Evolutionary conservation across 768 basidiomycete species (phyloP).

Genomic region (Tricholomella constricta): DNA sequence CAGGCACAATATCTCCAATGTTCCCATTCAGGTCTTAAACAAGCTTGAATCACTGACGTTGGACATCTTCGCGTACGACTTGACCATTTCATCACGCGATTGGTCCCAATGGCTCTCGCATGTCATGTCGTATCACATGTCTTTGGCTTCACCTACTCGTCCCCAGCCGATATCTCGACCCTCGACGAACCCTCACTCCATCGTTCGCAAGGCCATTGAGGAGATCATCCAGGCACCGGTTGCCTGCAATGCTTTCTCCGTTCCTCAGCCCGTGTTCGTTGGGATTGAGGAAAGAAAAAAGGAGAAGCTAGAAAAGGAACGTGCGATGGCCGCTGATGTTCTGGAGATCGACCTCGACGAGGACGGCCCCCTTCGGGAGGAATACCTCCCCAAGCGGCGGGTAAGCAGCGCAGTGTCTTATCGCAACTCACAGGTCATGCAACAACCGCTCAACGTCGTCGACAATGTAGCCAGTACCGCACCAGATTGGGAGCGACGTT

Average conservation of each 20-base stretch:
- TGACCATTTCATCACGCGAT: constrained; percentile 61
- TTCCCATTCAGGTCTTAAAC: constrained; percentile 72
- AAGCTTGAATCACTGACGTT: constrained; percentile 69
- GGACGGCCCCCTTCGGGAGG: constrained; percentile 79
- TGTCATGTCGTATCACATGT: constrained; percentile 63
- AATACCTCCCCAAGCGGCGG: constrained; percentile 76
- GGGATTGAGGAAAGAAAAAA: constrained; percentile 66
- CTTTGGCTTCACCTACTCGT: constrained; percentile 57
- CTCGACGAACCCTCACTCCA: constrained; percentile 66
- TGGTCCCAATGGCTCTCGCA: constrained; percentile 77
- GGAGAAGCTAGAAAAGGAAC: constrained; percentile 50
- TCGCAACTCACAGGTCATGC: constrained; percentile 20
- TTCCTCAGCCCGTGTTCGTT: constrained; percentile 69
- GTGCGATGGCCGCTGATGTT: constrained; percentile 45
- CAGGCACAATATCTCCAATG: constrained; percentile 81
- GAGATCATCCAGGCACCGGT: constrained; percentile 60
- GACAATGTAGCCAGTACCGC: constrained; percentile 7
- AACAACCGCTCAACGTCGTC: constrained; percentile 6
- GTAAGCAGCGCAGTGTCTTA: constrained; percentile 36
- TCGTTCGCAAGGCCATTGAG: constrained; percentile 70
- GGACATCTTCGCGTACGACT: constrained; percentile 69
- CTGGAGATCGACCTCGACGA: constrained; percentile 81
- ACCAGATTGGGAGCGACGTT: constrained; percentile 19
- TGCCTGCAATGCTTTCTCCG: constrained; percentile 28
- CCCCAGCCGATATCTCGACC: constrained; percentile 82